Evolutionary conservation across 1,139 yeast species (phyloP), one percentile per base, ranked within the genome.

Genomic region (Torulaspora globosa): DNA sequence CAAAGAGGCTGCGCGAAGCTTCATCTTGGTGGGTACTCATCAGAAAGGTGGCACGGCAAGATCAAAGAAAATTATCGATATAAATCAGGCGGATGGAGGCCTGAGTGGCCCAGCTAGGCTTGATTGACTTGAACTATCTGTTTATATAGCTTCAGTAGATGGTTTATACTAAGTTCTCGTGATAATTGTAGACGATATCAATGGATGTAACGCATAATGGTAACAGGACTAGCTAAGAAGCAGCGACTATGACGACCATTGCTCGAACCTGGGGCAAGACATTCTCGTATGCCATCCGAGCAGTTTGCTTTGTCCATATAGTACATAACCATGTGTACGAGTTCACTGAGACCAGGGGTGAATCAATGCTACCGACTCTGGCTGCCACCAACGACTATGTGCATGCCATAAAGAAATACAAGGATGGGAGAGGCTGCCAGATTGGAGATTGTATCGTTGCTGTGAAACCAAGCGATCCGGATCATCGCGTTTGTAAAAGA

Each of bases 391-490:
- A 82, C 41, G 97, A 90, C 63, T 88, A 77, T 63, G 95, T 89
- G 5, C 86, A 86, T 57, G 86, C 88, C 2, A 72, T 82, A 55
- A 92, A 88, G 63, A 71, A 78, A 44, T 72, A 76, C 46, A 59
- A 59, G 40, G 55, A 67, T 34, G 71, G 71, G 1, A 68, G 83
- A 46, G 72, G 73, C 15, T 65, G 88, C 14, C 68, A 75, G 36
- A 79, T 84, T 53, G 99, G 99, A 0, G 98, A 92, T 62, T 76
- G 94, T 49, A 77, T 94, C 3, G 94, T 92, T 29, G 94, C 96
- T 1, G 70, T 78, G 30, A 92, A 94, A 63, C 98, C 98, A 1
- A 87, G 95, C 2, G 94, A 86, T 54, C 95, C 96, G 0, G 74
- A 75, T 16, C 89, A 83, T 58, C 71, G 95, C 47, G 95, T 92